Base-by-base conservation (phyloP, 129 eudicot genomes). In the Flaveria linearis region DNA sequence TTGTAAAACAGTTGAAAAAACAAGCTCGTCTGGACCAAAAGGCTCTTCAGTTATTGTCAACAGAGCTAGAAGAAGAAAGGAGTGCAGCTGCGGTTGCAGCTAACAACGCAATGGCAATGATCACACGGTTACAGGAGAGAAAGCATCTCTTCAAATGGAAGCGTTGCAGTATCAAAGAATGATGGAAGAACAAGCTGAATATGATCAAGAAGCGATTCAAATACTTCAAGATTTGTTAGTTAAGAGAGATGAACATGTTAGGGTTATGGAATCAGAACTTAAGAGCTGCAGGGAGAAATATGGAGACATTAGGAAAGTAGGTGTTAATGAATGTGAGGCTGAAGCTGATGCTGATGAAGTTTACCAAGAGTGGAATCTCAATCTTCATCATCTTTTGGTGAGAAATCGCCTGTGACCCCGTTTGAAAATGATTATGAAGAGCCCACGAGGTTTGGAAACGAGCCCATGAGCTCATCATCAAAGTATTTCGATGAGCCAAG, bases 31-130 rank as follows among this genome's bases (percentile, higher is more conserved):
- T 74, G 73, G 96, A 93, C 65, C 79, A 71, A 2, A 93, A 84
- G 69, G 72, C 91, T 11, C 85, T 94, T 9, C 72, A 84, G 11
- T 86, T 76, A 0, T 41, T 94, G 11, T 83, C 82, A 64, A 94
- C 79, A 93, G 98, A 94, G 46, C 72, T 94, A 41, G 97, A 94
- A 47, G 98, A 94, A 86, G 98, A 94, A 79, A 79, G 98, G 39
- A 91, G 91, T 46, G 98, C 98, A 64, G 81, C 96, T 12, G 96
- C 97, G 0, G 85, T 90, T 76, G 98, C 98, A 60, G 98, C 98
- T 18, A 94, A 91, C 84, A 91, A 94, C 16, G 98, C 97, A 7
- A 91, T 94, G 98, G 98, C 98, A 14, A 94, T 94, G 98, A 94
- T 94, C 76, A 94, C 97, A 7, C 77, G 96, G 16, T 74, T 94